phyloP scores from a whole-genome alignment of 2,329 filamentous ascomycete genomes.

The Reticulascus tulasneorum region DNA sequence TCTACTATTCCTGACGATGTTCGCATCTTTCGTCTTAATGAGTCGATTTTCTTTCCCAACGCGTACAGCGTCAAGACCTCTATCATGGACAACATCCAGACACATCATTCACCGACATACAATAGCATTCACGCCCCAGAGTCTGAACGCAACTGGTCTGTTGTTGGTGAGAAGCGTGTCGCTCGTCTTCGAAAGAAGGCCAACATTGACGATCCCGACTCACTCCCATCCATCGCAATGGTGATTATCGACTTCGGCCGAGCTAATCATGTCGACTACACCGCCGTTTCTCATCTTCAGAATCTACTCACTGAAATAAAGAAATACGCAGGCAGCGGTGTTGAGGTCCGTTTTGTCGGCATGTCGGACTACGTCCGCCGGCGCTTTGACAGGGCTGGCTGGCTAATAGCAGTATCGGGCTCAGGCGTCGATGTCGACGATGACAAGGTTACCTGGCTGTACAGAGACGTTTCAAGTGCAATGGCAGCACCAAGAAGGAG shows the following conservation, averaged over 20 bases:
- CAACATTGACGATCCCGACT: slow-evolving; percentile 24
- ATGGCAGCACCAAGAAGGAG: no score
- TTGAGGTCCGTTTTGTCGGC: slow-evolving; percentile 46
- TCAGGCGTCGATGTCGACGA: no score
- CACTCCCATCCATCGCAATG: slow-evolving; percentile 36
- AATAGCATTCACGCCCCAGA: slow-evolving; percentile 24
- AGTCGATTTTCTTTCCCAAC: slow-evolving; percentile 60
- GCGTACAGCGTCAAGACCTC: slow-evolving; percentile 35
- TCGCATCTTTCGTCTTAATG: slow-evolving; percentile 53
- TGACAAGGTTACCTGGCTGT: no score
- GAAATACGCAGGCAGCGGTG: slow-evolving; percentile 41
- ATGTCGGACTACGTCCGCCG: slow-evolving; percentile 38
- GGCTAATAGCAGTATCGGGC: no score
- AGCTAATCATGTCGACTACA: slow-evolving; percentile 51
- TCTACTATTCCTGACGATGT: slow-evolving; percentile 40
- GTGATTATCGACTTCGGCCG: slow-evolving; percentile 50
- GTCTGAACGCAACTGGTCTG: slow-evolving; percentile 50
- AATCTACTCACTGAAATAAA: slow-evolving; percentile 46
- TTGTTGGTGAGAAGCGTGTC: slow-evolving; percentile 44
- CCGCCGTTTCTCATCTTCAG: slow-evolving; percentile 45
- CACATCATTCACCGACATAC: slow-evolving; percentile 27
- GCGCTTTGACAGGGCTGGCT: slow-evolving; percentile 34
- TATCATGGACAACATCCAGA: slow-evolving; percentile 41
- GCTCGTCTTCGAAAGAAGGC: slow-evolving; percentile 38
- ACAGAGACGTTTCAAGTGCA: no score